Conservation (phyloP, 2,329 filamentous ascomycete species). For the Emergomyces orientalis region DNA sequence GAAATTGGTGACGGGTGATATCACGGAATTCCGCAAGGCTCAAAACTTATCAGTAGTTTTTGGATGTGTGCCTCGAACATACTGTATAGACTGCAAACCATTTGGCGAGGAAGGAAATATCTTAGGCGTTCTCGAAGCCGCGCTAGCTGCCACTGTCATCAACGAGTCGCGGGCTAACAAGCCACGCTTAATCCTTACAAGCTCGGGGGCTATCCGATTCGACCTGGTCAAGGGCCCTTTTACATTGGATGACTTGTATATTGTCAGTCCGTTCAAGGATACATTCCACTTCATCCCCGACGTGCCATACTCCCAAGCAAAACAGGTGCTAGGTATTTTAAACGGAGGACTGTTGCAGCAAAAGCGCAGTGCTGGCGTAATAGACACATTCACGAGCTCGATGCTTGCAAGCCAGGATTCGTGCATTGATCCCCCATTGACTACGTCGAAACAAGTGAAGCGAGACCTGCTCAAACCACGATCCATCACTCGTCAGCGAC, state of each 20-base stretch:
- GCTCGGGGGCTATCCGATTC: slow-evolving; percentile 53
- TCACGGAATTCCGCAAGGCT: slow-evolving; percentile 43
- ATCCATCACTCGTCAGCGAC: slow-evolving; percentile 20
- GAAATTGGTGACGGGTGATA: slow-evolving; percentile 39
- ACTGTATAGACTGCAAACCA: slow-evolving; percentile 46
- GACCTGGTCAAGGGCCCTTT: slow-evolving; percentile 56
- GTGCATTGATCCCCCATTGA: slow-evolving; percentile 17
- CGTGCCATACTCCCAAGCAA: slow-evolving; percentile 25
- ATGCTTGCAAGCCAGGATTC: slow-evolving; percentile 9
- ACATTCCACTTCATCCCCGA: slow-evolving; percentile 24
- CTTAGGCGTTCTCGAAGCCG: slow-evolving; percentile 44
- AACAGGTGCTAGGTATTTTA: slow-evolving; percentile 19
- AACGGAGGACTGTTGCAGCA: slow-evolving; percentile 24
- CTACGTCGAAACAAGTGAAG: slow-evolving; percentile 11
- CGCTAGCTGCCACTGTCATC: slow-evolving; percentile 44
- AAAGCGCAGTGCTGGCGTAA: slow-evolving; percentile 10
- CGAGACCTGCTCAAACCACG: slow-evolving; percentile 11
- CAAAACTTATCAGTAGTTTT: slow-evolving; percentile 50
- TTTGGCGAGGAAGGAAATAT: slow-evolving; percentile 45
- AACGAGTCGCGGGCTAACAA: slow-evolving; percentile 41
- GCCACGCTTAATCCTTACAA: slow-evolving; percentile 50
- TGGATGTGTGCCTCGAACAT: slow-evolving; percentile 53
- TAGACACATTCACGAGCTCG: slow-evolving; percentile 12
- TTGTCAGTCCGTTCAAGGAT: slow-evolving; percentile 23
- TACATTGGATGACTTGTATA: slow-evolving; percentile 36